A percentile compares a stretch with the other conserved stretches of the same genome.
phyloP scores from a whole-genome alignment of 306 rosid genomes.

The Quercus alba region DNA sequence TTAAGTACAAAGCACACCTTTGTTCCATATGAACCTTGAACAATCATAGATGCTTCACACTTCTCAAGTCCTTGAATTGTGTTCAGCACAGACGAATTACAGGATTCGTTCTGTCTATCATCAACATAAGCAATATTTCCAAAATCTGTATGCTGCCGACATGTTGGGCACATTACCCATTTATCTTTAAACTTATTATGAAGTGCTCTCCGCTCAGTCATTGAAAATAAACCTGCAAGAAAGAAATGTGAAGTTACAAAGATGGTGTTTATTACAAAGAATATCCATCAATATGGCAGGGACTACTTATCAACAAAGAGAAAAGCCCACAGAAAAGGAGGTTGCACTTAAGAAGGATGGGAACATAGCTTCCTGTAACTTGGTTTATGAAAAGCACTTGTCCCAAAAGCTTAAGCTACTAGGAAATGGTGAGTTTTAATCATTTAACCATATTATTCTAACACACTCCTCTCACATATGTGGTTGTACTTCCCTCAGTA shows the following conservation, averaged over 20 bases:
- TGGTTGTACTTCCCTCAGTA: too few species aligned
- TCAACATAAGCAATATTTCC: constrained; percentile 86
- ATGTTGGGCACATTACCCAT: constrained; percentile 97
- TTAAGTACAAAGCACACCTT: constrained; percentile 48
- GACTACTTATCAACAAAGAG: not conserved
- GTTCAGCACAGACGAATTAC: constrained; percentile 38
- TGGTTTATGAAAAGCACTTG: not conserved
- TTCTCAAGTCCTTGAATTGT: constrained; percentile 42
- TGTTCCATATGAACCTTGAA: constrained; percentile 91
- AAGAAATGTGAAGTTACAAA: constrained; percentile 7
- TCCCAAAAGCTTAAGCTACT: too few species aligned
- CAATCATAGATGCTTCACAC: constrained; percentile 56
- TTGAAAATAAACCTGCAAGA: constrained; percentile 76
- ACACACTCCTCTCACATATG: too few species aligned
- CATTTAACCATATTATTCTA: too few species aligned
- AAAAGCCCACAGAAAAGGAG: not conserved
- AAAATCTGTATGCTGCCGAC: constrained; percentile 85
- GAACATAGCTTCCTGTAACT: not conserved
- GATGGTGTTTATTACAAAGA: not conserved
- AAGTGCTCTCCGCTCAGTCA: constrained; percentile 61
- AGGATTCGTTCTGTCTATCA: constrained; percentile 55
- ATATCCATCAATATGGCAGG: not conserved
- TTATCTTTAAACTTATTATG: constrained; percentile 48
- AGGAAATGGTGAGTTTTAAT: too few species aligned
- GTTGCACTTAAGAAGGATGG: not conserved